Base-by-base conservation (phyloP, 495 filamentous ascomycete species). In the Emericellopsis terricola region DNA sequence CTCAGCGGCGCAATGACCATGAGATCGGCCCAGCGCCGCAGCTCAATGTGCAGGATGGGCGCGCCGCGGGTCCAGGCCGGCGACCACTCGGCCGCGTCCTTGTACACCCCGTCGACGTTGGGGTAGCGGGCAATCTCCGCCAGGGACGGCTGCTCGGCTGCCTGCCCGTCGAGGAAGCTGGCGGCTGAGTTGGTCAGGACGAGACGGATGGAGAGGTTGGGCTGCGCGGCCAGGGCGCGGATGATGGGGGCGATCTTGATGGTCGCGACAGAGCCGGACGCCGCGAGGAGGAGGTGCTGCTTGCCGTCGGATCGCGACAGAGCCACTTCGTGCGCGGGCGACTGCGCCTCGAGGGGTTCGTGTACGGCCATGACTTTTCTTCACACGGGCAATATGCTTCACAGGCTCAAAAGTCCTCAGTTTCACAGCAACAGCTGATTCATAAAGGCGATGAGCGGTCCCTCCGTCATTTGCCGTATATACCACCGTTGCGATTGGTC, bases 201-300 rank as follows among this genome's bases (percentile, higher is more conserved):
- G 36, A 94, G 59, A 20, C 81, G 78, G 49, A 94, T 78, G 19
- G 76, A 77, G 27, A 92, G 64, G 38, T 67, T 63, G 7, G 28
- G 37, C 8, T 30, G 30, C n/a, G 48, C 38, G 33, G 62, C 56
- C 4, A 94, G 64, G 1, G 71, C 53, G 8, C 57, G 36, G 31
- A 78, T 49, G 35, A 94, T 84, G 36, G 66, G 62, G 4, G 80
- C 80, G 18, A 94, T 65, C 46, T 94, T 94, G 55, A 94, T 89
- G 7, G 84, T 84, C 30, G 86, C 87, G 23, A 94, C 84, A 8
- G 62, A 67, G 28, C 82, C 75, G 28, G 69, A 73, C 15, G 76
- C 77, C 29, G 77, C 79, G 28, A 94, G 69, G 14, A 94, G 71
- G 11, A 94, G 65, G 51, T 96, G 81, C 14, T 57, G 57, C 48